These are phyloP conservation scores for Xylaria sp. DNA, from an alignment of 2,329 filamentous ascomycete species.

Conservation along the genomic window DNA sequence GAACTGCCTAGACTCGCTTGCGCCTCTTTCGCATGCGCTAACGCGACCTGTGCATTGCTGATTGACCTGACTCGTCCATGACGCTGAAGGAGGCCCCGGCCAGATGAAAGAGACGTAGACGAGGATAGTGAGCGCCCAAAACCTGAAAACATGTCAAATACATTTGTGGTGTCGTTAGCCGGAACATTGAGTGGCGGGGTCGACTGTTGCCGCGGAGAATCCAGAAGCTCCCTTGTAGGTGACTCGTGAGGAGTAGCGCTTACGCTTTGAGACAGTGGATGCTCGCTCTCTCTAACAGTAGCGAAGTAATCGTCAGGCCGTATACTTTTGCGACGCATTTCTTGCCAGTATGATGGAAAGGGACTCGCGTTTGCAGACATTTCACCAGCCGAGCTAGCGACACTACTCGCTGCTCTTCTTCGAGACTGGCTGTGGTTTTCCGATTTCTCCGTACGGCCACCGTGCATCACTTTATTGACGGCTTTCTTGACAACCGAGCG, in stretches of 20 bases:
- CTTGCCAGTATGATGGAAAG: constrained; percentile 63
- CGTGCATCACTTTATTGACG: constrained; percentile 71
- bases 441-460: constrained; percentile 67
- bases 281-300: constrained; percentile 64
- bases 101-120: constrained; percentile 47
- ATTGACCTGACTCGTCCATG: constrained; percentile 60
- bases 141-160: constrained; percentile 54
- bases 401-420: constrained; percentile 69
- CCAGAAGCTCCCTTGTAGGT: constrained; percentile 47
- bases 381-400: constrained; percentile 72
- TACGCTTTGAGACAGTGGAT: constrained; percentile 80
- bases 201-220: constrained; percentile 54
- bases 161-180: constrained; percentile 50
- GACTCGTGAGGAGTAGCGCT: constrained; percentile 73
- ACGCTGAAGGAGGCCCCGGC: constrained; percentile 50
- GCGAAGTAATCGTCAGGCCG: constrained; percentile 67
- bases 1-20: constrained; percentile 55
- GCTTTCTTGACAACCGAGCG: constrained; percentile 80
- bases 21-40: constrained; percentile 52
- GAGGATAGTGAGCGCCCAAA: constrained; percentile 48
- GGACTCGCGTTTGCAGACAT: constrained; percentile 60
- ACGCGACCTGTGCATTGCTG: constrained; percentile 58
- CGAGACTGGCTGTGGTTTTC: constrained; percentile 66
- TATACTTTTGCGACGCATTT: constrained; percentile 65
- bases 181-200: constrained; percentile 51